Percentiles rank a stretch among this genome's conserved stretches.
Evolutionary conservation across 2,329 filamentous ascomycete species (phyloP).

Genomic region (Mollisiaceae sp.): DNA sequence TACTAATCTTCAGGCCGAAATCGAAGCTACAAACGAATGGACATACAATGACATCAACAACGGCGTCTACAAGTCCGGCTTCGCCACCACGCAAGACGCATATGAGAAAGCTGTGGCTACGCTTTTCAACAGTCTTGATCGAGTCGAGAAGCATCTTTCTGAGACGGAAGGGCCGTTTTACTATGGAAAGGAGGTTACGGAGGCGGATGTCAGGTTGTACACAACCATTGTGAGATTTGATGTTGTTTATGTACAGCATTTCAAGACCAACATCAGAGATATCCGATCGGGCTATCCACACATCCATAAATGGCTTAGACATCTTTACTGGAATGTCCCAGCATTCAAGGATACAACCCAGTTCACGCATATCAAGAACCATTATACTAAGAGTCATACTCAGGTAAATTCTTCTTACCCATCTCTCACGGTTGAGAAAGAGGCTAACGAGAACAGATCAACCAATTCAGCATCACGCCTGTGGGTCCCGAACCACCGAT

Average conservation of each 20-base stretch:
- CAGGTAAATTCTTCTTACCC: conserved; percentile 41
- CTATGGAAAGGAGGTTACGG: conserved; percentile 77
- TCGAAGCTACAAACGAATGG: conserved; percentile 82
- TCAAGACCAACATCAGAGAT: conserved; percentile 68
- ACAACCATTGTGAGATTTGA: conserved; percentile 71
- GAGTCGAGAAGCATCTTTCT: conserved; percentile 72
- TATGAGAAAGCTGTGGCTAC: conserved; percentile 75
- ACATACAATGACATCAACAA: conserved; percentile 77
- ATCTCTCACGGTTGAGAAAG: conserved; percentile 34
- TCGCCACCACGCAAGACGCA: conserved; percentile 81
- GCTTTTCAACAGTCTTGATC: conserved; percentile 80
- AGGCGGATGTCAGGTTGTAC: conserved; percentile 78
- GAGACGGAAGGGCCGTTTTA: conserved; percentile 66
- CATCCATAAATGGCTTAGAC: conserved; percentile 69
- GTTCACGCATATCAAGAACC: conserved; percentile 67
- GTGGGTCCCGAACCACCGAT: conserved; percentile 85
- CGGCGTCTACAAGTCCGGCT: conserved; percentile 77
- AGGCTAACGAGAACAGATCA: conserved; percentile 61
- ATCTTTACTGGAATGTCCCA: conserved; percentile 70
- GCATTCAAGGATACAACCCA: conserved; percentile 58
- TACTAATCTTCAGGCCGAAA: conserved; percentile 60
- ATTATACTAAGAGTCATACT: conserved; percentile 85
- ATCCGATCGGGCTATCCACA: conserved; percentile 57
- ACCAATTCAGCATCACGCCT: conserved; percentile 77
- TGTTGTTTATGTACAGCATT: conserved; percentile 81